Base-by-base conservation (phyloP, 2,329 filamentous ascomycete species). In the Penicillium sp. region DNA sequence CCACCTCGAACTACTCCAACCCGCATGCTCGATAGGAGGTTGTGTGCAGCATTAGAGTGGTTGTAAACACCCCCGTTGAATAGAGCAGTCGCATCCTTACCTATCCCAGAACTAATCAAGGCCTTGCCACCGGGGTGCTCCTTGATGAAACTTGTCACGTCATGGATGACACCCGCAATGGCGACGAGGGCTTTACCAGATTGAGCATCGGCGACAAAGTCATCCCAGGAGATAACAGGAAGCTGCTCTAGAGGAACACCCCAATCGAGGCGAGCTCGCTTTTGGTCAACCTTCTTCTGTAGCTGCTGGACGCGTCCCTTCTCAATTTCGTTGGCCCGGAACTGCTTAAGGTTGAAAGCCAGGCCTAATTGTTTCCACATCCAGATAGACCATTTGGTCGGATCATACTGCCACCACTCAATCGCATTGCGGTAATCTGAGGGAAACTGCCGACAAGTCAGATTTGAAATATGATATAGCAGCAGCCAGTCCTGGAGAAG, bases 401-500 rank as follows among this genome's bases (percentile, higher is more conserved):
- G 90, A 72, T 95, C 90, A 68, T 95, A 95, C 77, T 95, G 90
- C 77, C 86, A 88, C 90, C 90, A 95, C 75, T 91, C 81, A 62
- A 94, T 93, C 55, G 90, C 90, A 71, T 95, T 95, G 71, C 90
- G 89, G 84, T 94, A 95, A 74, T 95, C 90, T 7, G 89, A 93
- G 47, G 91, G 91, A 77, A 95, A 95, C 74, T 42, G 10, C 15
- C 20, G 15, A 29, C 1, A 42, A 15, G n/a, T 24, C 12, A 15
- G 18, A 3, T 9, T 21, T 40, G 20, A 26, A 15, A 24, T 5
- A 3, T 21, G 1, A 15, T 12, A n/a, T 6, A 8, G 13, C 2
- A 15, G 12, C 26, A 24, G n/a, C 3, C 9, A 24, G 17, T 15
- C 8, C 4, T 26, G 37, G 23, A 29, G 3, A 6, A 29, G n/a